These are phyloP conservation scores for Fusarium mundagurra DNA, from an alignment of 2,329 filamentous ascomycete genomes.

Conservation along the genomic window DNA sequence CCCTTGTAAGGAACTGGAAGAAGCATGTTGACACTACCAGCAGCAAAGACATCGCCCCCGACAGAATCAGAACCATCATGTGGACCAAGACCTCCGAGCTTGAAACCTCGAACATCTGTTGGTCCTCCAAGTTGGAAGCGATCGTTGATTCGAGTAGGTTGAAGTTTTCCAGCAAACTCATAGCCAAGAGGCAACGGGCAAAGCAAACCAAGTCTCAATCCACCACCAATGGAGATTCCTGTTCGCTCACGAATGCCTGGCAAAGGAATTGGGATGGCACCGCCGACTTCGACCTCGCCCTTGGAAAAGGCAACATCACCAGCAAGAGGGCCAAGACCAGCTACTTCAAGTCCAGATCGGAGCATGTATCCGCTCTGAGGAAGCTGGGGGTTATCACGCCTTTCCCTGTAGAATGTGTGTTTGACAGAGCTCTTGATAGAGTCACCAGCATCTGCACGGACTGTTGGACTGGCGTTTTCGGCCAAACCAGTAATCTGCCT, in stretches of 20 bases:
- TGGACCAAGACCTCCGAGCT: constrained; percentile 87
- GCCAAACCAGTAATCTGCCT: constrained; percentile 85
- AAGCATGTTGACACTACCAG: constrained; percentile 85
- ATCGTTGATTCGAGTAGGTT: constrained; percentile 86
- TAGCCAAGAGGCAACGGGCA: constrained; percentile 80
- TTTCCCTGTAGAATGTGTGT: constrained; percentile 83
- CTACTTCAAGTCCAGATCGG: constrained; percentile 83
- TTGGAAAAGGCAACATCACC: constrained; percentile 97
- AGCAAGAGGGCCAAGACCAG: constrained; percentile 82
- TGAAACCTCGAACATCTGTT: constrained; percentile 94
- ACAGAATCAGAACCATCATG: constrained; percentile 86
- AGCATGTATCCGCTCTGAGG: constrained; percentile 84
- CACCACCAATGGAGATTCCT: constrained; percentile 84
- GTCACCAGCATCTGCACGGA: constrained; percentile 88
- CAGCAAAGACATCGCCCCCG: constrained; percentile 91
- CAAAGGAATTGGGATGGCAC: constrained; percentile 77
- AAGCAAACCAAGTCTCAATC: constrained; percentile 82
- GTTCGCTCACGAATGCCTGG: constrained; percentile 75
- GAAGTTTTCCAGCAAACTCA: constrained; percentile 59
- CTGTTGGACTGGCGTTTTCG: constrained; percentile 78
- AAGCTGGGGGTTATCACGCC: constrained; percentile 84
- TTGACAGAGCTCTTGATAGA: constrained; percentile 87
- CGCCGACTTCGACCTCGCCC: constrained; percentile 84
- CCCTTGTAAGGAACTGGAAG: constrained; percentile 85
- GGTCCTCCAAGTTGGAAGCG: constrained; percentile 95